phyloP scores from a whole-genome alignment of 1,284 basidiomycete genomes.

The Pyrrhoderma noxium region DNA sequence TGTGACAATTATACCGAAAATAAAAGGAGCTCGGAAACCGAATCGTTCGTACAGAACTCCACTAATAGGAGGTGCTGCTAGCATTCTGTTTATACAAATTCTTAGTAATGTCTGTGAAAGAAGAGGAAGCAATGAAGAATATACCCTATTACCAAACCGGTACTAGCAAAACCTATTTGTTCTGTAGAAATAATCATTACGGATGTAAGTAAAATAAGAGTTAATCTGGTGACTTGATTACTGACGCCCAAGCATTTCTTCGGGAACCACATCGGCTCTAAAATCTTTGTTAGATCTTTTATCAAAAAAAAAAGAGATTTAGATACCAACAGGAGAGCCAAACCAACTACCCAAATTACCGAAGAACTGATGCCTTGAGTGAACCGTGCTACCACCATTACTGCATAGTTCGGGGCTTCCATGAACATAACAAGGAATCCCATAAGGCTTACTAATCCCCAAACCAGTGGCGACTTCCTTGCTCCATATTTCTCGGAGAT shows the following conservation, averaged over 20 bases:
- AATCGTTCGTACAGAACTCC: slow-evolving; percentile 59
- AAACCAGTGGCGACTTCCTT: slow-evolving; percentile 51
- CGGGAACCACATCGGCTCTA: slow-evolving; percentile 65
- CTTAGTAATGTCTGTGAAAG: slow-evolving; percentile 10
- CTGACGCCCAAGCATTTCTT: slow-evolving; percentile 52
- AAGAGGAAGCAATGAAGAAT: slow-evolving; percentile 16
- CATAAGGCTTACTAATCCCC: slow-evolving; percentile 49
- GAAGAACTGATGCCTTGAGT: slow-evolving; percentile 69
- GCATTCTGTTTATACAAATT: slow-evolving; percentile 27
- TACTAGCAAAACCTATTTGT: slow-evolving; percentile 68
- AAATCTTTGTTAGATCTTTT: slow-evolving; percentile 10
- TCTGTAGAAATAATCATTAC: slow-evolving; percentile 30
- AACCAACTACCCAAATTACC: slow-evolving; percentile 69
- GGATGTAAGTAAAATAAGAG: background rate
- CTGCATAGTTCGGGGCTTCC: slow-evolving; percentile 62
- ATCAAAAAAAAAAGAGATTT: slow-evolving; percentile 4
- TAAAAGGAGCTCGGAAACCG: slow-evolving; percentile 69
- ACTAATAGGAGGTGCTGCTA: slow-evolving; percentile 63
- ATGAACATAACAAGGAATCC: slow-evolving; percentile 66
- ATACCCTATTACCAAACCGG: slow-evolving; percentile 62
- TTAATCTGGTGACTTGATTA: slow-evolving; percentile 17
- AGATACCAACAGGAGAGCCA: slow-evolving; percentile 58
- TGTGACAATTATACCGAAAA: slow-evolving; percentile 59
- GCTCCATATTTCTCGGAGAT: slow-evolving; percentile 55
- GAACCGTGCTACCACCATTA: slow-evolving; percentile 67